A percentile compares a stretch with the other conserved stretches of the same genome.
Evolutionary conservation across 371 early-diverging fungal species (phyloP).

Genomic region (Agmasoma carcini): DNA sequence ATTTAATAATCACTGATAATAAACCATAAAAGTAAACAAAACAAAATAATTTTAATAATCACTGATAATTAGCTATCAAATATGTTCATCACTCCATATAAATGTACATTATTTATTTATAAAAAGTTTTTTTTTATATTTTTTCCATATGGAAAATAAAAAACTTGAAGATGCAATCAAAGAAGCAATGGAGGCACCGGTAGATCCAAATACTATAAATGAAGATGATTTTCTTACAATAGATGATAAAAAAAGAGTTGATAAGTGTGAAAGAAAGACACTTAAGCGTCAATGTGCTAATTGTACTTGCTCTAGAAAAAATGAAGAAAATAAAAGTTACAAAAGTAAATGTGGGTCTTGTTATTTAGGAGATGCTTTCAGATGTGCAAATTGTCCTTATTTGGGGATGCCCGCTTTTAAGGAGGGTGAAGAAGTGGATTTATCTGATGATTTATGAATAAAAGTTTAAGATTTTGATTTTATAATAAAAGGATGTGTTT

Average conservation of each 20-base stretch:
- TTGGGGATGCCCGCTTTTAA: slow-evolving; percentile 91
- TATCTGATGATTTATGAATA: slow-evolving; percentile 32
- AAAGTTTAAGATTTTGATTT: too few species aligned
- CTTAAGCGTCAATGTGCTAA: slow-evolving; percentile 41
- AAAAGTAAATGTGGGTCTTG: slow-evolving; percentile 61
- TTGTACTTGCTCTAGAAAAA: slow-evolving; percentile 47
- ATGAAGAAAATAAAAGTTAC: slow-evolving; percentile 1
- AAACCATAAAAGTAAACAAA: too few species aligned
- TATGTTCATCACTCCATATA: too few species aligned
- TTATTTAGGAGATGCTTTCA: slow-evolving; percentile 91
- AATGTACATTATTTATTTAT: too few species aligned
- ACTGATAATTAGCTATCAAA: too few species aligned
- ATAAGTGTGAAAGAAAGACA: slow-evolving; percentile 1
- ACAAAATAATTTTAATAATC: too few species aligned
- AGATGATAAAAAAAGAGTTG: neutral
- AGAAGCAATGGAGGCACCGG: neutral
- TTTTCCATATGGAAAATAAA: neutral
- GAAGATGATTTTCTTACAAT: slow-evolving; percentile 2
- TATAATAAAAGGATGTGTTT: too few species aligned
- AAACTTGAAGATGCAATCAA: neutral
- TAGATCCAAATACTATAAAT: neutral
- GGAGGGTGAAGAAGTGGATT: slow-evolving; percentile 74
- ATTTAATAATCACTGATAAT: too few species aligned
- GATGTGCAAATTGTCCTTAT: slow-evolving; percentile 89
- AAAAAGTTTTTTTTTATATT: too few species aligned